Evolutionary conservation across 257 asterid species (phyloP).

Genomic region (Jasminum sambac): DNA sequence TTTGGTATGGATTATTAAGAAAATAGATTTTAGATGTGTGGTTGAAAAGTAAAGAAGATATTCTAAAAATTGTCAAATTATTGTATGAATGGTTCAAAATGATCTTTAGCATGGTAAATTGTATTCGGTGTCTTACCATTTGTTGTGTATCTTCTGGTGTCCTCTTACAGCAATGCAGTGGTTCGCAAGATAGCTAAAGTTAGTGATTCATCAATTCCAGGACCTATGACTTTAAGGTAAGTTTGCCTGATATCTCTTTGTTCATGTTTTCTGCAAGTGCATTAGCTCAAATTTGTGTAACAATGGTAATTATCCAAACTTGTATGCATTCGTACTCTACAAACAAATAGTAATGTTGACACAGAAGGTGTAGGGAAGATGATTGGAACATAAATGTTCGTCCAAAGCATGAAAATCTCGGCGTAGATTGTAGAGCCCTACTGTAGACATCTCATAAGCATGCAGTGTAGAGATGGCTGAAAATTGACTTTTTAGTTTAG

Average conservation of each 20-base stretch:
- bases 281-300: neutral
- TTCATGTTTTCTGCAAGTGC: neutral
- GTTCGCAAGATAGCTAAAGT: conserved; percentile 60
- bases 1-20: too few relatives aligned
- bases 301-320: neutral
- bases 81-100: too few relatives aligned
- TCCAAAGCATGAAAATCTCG: neutral
- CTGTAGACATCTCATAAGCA: neutral
- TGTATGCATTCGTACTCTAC: neutral
- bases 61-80: too few relatives aligned
- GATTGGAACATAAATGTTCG: neutral
- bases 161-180: conserved; percentile 63
- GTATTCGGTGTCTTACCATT: conserved; percentile 6
- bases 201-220: conserved; percentile 51
- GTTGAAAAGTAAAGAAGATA: too few relatives aligned
- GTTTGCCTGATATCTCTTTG: conserved; percentile 15
- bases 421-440: neutral
- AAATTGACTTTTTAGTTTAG: too few relatives aligned
- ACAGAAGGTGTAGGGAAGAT: neutral
- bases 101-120: neutral
- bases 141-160: conserved; percentile 12
- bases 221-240: conserved; percentile 58
- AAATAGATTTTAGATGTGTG: too few relatives aligned
- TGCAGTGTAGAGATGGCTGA: neutral
- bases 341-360: neutral